Percentiles rank a stretch among this genome's conserved stretches.
Evolutionary conservation across 768 basidiomycete genomes (phyloP).

Genomic region (Leccinellum rugosiceps): DNA sequence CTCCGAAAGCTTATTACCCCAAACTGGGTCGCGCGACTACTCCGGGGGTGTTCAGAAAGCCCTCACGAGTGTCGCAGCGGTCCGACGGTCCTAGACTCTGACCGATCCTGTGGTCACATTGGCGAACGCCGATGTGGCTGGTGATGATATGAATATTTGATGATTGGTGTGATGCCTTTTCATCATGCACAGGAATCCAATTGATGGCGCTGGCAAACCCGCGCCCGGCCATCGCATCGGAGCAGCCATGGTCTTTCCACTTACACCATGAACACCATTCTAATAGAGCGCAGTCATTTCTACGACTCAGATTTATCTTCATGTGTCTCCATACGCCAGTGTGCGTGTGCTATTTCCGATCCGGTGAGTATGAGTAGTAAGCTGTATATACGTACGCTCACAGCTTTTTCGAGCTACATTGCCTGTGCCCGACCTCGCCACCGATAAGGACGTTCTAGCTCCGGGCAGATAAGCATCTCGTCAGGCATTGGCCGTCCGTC

Average conservation of each 20-base stretch:
- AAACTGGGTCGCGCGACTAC: neutral
- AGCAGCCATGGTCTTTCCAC: neutral
- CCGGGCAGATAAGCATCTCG: constrained; percentile 18
- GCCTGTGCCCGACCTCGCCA: neutral
- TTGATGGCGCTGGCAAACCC: neutral
- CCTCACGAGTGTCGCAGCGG: neutral
- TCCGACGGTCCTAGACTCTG: neutral
- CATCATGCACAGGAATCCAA: neutral
- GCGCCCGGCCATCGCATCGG: neutral
- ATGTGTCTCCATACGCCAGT: neutral
- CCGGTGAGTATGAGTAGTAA: neutral
- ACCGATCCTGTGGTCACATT: neutral
- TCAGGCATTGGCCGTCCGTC: constrained; percentile 6
- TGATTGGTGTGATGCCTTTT: neutral
- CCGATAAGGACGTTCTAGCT: constrained; percentile 1
- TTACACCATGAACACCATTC: neutral
- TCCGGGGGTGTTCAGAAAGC: neutral
- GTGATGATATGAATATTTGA: neutral
- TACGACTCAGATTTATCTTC: neutral
- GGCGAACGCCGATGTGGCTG: neutral
- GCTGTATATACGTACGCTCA: neutral
- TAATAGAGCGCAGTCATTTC: neutral
- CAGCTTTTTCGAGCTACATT: neutral
- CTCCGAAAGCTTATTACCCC: constrained; percentile 1
- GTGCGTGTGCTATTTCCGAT: neutral